Evolutionary conservation across 169 alveolate species (phyloP).

Genomic region (Plasmodium cynomolgi): DNA sequence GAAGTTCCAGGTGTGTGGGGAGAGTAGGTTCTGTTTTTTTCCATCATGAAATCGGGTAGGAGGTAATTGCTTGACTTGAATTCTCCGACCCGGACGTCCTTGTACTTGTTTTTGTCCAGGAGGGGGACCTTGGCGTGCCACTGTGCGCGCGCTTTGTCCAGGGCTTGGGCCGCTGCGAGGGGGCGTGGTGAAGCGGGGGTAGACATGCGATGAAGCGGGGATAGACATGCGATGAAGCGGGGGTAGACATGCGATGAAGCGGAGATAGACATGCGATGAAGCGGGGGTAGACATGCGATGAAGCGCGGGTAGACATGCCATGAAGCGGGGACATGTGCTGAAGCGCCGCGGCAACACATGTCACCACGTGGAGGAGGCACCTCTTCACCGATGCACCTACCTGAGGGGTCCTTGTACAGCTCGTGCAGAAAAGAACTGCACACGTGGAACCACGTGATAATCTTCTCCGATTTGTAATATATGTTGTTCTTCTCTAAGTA

Average conservation of each 20-base stretch:
- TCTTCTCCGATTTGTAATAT: constrained; percentile 42
- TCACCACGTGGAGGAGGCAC: not conserved
- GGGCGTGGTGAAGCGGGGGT: not conserved
- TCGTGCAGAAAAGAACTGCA: constrained; percentile 56
- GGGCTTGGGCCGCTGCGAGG: constrained; percentile 1
- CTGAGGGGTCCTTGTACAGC: constrained; percentile 9
- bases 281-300: not conserved
- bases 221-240: no score
- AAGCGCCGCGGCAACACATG: not conserved
- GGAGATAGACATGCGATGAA: no score
- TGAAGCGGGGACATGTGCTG: not conserved
- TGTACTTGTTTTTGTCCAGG: constrained; percentile 46
- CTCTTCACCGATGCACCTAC: not conserved
- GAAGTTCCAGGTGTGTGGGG: not conserved
- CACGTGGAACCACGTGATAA: constrained; percentile 68
- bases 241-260: not conserved
- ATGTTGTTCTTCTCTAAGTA: constrained; percentile 44
- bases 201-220: not conserved
- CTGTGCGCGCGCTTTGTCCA: constrained; percentile 6
- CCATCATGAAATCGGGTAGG: constrained; percentile 64
- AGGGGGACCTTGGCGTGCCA: constrained; percentile 9
- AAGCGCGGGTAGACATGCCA: no score
- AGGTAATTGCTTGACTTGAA: constrained; percentile 44
- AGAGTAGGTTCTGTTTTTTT: constrained; percentile 29
- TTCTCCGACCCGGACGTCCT: constrained; percentile 49